A percentile compares a stretch with the other conserved stretches of the same genome.
These are phyloP conservation scores for Solanum gracilifrons DNA, from an alignment of 257 asterid species.

Conservation along the genomic window DNA sequence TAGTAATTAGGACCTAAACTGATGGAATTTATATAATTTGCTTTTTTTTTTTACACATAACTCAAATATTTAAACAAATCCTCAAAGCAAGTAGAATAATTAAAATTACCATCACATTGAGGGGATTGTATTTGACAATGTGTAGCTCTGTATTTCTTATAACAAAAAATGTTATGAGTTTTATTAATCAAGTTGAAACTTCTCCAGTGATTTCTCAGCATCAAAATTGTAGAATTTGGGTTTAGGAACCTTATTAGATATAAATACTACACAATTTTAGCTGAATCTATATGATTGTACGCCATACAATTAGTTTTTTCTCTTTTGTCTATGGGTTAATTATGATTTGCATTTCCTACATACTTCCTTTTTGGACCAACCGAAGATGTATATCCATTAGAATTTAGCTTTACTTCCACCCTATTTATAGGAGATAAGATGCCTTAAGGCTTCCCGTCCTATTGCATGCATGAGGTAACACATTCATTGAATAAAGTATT, in stretches of 20 bases:
- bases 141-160: not conserved
- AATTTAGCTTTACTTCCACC: not conserved
- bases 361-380: not conserved
- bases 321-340: not conserved
- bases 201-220: too few species aligned
- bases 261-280: not conserved
- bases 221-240: not conserved
- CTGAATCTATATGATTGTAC: not conserved
- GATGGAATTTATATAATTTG: too few species aligned
- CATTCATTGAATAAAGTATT: not conserved
- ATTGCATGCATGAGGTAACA: not conserved
- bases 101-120: not conserved
- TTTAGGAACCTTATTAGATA: constrained; percentile 9
- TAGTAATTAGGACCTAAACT: too few species aligned
- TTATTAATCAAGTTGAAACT: not conserved
- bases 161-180: too few species aligned
- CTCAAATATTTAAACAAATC: not conserved
- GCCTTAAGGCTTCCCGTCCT: not conserved
- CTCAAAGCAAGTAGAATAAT: too few species aligned
- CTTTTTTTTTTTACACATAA: not conserved
- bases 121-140: not conserved
- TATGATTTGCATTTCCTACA: not conserved
- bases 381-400: not conserved
- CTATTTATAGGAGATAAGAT: not conserved
- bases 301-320: not conserved